A percentile compares a stretch with the other conserved stretches of the same genome.
phyloP scores from a whole-genome alignment of 768 basidiomycete genomes.

The Tylopilus cervinicoccineus region DNA sequence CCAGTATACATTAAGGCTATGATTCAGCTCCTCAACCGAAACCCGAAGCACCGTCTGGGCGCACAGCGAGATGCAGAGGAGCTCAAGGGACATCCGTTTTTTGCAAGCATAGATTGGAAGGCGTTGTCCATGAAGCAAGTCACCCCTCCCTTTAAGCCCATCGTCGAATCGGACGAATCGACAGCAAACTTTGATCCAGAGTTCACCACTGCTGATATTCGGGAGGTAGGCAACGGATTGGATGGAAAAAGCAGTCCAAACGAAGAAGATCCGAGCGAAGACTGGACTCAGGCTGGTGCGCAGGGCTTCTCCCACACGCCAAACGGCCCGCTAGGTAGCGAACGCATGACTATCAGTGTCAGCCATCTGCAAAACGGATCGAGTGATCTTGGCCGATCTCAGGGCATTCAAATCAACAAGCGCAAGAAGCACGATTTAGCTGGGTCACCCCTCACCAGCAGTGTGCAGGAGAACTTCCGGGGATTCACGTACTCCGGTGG shows the following conservation, averaged over 20 bases:
- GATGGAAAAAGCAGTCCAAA: conserved; percentile 43
- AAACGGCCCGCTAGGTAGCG: conserved; percentile 75
- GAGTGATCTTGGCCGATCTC: conserved; percentile 17
- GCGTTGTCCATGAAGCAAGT: conserved; percentile 84
- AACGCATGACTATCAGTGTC: conserved; percentile 28
- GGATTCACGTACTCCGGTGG: conserved; percentile 89
- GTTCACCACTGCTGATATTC: conserved; percentile 90
- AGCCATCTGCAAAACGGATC: conserved; percentile 13
- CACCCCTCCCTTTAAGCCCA: conserved; percentile 96
- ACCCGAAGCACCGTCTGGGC: conserved; percentile 96
- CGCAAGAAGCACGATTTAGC: conserved; percentile 41
- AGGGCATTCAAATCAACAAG: conserved; percentile 50
- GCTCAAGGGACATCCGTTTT: conserved; percentile 95
- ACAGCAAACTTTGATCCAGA: conserved; percentile 98
- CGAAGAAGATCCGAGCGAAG: conserved; percentile 68
- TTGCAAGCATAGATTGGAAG: conserved; percentile 87
- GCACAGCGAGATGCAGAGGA: conserved; percentile 88
- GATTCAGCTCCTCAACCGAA: conserved; percentile 88
- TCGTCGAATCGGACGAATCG: conserved; percentile 96
- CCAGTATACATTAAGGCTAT: conserved; percentile 13
- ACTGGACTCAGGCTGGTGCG: conserved; percentile 38
- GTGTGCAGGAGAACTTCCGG: conserved; percentile 94
- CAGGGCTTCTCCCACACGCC: conserved; percentile 50
- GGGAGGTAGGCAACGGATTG: conserved; percentile 56
- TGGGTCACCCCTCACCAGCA: conserved; percentile 78